Base-by-base conservation (phyloP, 306 rosid species). In the Vigna radiata region DNA sequence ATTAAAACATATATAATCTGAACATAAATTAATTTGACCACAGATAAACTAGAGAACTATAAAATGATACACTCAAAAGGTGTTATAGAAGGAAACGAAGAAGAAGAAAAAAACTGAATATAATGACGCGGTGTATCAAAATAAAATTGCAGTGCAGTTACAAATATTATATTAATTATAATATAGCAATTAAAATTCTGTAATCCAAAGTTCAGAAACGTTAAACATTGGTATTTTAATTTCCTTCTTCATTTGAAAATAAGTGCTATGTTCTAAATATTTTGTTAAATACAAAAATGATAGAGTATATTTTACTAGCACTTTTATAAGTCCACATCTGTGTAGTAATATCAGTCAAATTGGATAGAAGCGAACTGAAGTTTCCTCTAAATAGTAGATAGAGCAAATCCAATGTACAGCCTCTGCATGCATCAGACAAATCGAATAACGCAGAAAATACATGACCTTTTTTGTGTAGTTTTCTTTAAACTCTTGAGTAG, bases 401-500 rank as follows among this genome's bases (percentile, higher is more conserved):
- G 53, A 25, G 33, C 4, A 69, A 56, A 68, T 68, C 52, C 61
- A 77, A 18, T 25, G 44, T 37, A 21, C 55, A 47, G 11, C 54
- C 71, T 61, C 16, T 31, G 65, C 78, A 71, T 12, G 29, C 67
- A 79, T 41, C 48, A 61, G 70, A 50, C 78, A 79, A 72, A 41
- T 60, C 48, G 63, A 71, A 53, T 52, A 25, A 43, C 11, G 67
- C 67, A 63, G 17, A 50, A 73, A 53, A 18, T 29, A 53, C n/a
- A 11, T 23, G 62, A 23, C 48, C 39, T 72, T 41, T 48, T 52
- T 29, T 15, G 27, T 18, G 31, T 39, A 39, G 46, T 19, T 61
- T 70, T 37, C 31, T 37, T 68, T 50, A 75, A 43, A 31, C 44
- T 47, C 55, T 76, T 71, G 53, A 31, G 48, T 63, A 66, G 50